These are phyloP conservation scores for Bombardia bombarda DNA, from an alignment of 495 filamentous ascomycete genomes.

Conservation along the genomic window DNA sequence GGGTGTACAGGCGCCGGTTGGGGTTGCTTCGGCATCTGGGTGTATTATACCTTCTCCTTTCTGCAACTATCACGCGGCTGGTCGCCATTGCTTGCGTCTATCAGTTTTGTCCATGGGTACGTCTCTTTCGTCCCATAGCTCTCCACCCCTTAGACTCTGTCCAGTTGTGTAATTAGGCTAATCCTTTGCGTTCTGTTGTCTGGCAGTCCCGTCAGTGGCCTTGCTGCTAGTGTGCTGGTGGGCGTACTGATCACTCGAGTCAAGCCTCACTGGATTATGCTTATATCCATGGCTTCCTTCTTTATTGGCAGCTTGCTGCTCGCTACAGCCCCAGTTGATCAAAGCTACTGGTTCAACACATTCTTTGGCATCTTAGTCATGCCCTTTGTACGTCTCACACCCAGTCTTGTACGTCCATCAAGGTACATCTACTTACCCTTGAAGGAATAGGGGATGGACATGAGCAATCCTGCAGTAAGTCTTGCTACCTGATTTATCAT, in stretches of 20 bases:
- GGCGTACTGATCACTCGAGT: slow-evolving; percentile 38
- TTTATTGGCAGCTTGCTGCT: slow-evolving; percentile 35
- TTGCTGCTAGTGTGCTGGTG: slow-evolving; percentile 29
- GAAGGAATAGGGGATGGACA: slow-evolving; percentile 34
- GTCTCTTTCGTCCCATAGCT: slow-evolving; percentile 20
- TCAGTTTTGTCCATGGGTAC: slow-evolving; percentile 30
- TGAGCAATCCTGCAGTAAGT: slow-evolving; percentile 22
- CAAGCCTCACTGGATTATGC: slow-evolving; percentile 38
- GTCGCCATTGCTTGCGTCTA: slow-evolving; percentile 35
- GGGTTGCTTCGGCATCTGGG: slow-evolving; percentile 52
- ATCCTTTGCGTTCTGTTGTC: background rate
- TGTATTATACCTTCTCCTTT: slow-evolving; percentile 49
- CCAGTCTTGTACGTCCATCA: background rate
- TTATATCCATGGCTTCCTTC: slow-evolving; percentile 43
- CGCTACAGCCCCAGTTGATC: slow-evolving; percentile 36
- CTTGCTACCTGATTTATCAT: background rate
- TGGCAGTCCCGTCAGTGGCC: slow-evolving; percentile 29
- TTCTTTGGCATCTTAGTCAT: slow-evolving; percentile 51
- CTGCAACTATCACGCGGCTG: slow-evolving; percentile 39
- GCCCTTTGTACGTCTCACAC: slow-evolving; percentile 31
- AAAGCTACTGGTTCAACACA: slow-evolving; percentile 53
- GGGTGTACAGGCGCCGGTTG: slow-evolving; percentile 48
- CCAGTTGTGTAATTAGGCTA: background rate
- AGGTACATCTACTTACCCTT: background rate
- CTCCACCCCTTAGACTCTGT: background rate